Base-by-base conservation (phyloP, 139 green algal genomes). In the Nannochloris sp. region DNA sequence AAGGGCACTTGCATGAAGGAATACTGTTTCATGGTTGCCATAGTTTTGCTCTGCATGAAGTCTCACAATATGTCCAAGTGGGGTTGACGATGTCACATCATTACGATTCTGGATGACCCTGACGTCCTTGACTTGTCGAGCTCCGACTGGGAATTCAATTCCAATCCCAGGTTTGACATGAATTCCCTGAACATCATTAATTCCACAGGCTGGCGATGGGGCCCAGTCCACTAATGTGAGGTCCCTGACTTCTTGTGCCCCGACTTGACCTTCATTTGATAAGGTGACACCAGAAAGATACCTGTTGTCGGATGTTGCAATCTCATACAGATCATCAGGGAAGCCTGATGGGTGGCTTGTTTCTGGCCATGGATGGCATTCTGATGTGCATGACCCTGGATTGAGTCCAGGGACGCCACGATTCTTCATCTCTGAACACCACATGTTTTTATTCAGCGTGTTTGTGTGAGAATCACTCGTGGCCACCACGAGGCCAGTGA, bases 11-110 rank as follows among this genome's bases (percentile, higher is more conserved):
- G 46, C 16, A 12, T 19, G 15, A 1, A 53, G 16, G n/a, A 25
- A 53, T 10, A 53, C 4, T 53, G 46, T 53, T 53, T 53, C 46
- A 53, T 53, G 46, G n/a, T 53, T 53, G 16, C 46, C 46, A 53
- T 53, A 53, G 46, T 53, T 53, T 19, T 53, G n/a, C 16, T 53
- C n/a, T 7, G 46, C 46, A 53, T 53, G 46, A 53, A 53, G 46
- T 21, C 46, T 53, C 18, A 21, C 46, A 53, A 53, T 53, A 53
- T 53, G 46, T 53, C 46, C 46, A 24, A 53, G 46, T 12, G 46
- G 46, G n/a, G 46, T 53, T 19, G 46, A 12, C 2, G 16, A 21
- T 53, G 46, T 53, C 18, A 53, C 46, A 53, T 53, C 46, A 9
- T 53, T 53, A 10, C 46, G 15, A 53, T 53, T 21, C n/a, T 21